Conservation (phyloP, 2,329 filamentous ascomycete species). For the Botrytis aclada region DNA sequence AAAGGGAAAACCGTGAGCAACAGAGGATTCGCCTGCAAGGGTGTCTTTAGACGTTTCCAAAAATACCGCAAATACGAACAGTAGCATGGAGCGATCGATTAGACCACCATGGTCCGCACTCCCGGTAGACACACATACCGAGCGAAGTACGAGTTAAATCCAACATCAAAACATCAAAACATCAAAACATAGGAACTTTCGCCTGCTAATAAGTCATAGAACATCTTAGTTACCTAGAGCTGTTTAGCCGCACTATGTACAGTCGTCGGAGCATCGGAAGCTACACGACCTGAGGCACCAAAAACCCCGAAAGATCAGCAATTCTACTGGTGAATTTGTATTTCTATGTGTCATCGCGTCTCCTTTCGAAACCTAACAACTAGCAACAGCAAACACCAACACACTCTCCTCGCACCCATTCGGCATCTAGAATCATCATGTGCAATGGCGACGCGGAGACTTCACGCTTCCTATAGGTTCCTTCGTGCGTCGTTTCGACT, state of each 20-base stretch:
- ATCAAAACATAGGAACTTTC: neutral
- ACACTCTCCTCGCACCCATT: neutral
- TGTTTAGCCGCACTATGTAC: neutral
- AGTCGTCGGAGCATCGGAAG: neutral
- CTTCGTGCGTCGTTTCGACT: neutral
- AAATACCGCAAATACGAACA: neutral
- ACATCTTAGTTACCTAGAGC: neutral
- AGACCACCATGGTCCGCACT: neutral
- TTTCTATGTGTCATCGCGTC: constrained; percentile 19
- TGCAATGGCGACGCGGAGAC: neutral
- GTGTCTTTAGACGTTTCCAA: neutral
- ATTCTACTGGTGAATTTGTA: neutral
- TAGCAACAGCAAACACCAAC: neutral
- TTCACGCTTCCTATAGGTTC: neutral
- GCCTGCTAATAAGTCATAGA: neutral
- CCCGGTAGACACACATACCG: neutral
- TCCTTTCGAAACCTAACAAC: neutral
- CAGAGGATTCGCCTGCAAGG: neutral
- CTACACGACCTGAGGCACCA: neutral
- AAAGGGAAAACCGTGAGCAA: neutral
- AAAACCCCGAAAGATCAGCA: neutral
- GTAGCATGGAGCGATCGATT: neutral
- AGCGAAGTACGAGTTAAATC: neutral
- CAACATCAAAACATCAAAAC: neutral
- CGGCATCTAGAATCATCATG: neutral